Evolutionary conservation across 306 rosid genomes (phyloP).

Genomic region (Lathyrus sativus): DNA sequence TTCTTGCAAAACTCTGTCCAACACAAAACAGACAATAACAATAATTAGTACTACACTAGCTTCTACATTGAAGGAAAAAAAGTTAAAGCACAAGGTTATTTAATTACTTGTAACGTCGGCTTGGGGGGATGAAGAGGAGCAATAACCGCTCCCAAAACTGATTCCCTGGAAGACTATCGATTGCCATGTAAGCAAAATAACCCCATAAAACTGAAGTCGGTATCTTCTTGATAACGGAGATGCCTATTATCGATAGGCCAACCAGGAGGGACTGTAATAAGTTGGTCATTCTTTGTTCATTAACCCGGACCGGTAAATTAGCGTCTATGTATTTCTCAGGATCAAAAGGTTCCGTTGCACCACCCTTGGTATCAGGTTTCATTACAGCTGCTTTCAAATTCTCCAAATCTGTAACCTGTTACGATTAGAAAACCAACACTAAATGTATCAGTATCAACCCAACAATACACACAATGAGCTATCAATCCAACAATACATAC

Average conservation of each 20-base stretch:
- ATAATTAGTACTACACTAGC: background rate
- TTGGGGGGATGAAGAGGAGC: constrained; percentile 73
- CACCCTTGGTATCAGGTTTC: constrained; percentile 47
- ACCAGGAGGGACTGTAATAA: constrained; percentile 74
- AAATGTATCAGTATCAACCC: constrained; percentile 13
- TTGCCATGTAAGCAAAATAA: constrained; percentile 90
- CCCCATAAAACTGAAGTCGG: constrained; percentile 97
- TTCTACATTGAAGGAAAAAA: background rate
- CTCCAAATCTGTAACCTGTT: constrained; percentile 49
- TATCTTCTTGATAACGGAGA: constrained; percentile 67
- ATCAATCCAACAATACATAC: constrained; percentile 44
- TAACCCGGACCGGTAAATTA: constrained; percentile 77
- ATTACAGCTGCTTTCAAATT: constrained; percentile 71
- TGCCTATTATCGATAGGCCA: constrained; percentile 61
- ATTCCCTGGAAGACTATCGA: constrained; percentile 92
- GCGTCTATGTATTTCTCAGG: constrained; percentile 76
- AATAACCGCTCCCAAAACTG: constrained; percentile 92
- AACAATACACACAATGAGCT: background rate
- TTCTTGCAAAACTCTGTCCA: constrained; percentile 72
- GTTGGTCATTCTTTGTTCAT: constrained; percentile 89
- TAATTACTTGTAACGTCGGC: constrained; percentile 76
- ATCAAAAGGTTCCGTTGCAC: constrained; percentile 52
- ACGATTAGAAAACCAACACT: constrained; percentile 25
- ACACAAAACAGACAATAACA: constrained; percentile 17
- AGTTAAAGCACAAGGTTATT: background rate